Evolutionary conservation across 1,139 yeast species (phyloP).

Genomic region (Kodamaea sp.): DNA sequence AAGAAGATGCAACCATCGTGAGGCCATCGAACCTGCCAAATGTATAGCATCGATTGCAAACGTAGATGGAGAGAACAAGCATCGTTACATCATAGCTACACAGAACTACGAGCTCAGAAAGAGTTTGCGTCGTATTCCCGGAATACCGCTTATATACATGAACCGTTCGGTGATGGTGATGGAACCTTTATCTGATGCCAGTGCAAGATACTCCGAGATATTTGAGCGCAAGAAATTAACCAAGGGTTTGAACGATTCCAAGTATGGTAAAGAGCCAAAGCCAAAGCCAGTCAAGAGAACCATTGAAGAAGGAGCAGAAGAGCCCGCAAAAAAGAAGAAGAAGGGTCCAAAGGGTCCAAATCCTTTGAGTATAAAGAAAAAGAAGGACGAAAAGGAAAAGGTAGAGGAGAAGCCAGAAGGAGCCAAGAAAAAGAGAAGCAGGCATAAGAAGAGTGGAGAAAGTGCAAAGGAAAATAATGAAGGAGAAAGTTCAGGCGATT

Average conservation of each 20-base stretch:
- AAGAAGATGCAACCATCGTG: slow-evolving; percentile 63
- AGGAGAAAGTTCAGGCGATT: no score
- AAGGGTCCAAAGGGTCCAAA: slow-evolving; percentile 80
- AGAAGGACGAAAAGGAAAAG: slow-evolving; percentile 34
- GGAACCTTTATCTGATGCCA: slow-evolving; percentile 86
- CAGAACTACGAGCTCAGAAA: slow-evolving; percentile 73
- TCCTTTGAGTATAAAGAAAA: slow-evolving; percentile 78
- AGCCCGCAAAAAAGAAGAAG: slow-evolving; percentile 42
- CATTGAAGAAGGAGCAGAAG: slow-evolving; percentile 16
- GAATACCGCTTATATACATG: slow-evolving; percentile 85
- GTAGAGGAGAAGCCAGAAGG: slow-evolving; percentile 6
- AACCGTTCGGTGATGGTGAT: slow-evolving; percentile 91
- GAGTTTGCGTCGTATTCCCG: slow-evolving; percentile 73
- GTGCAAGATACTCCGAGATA: slow-evolving; percentile 52
- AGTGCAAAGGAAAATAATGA: slow-evolving; percentile 1
- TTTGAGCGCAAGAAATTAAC: slow-evolving; percentile 69
- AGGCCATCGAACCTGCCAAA: slow-evolving; percentile 68
- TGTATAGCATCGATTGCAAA: slow-evolving; percentile 75
- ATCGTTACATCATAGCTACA: slow-evolving; percentile 84
- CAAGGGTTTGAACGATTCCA: slow-evolving; percentile 69
- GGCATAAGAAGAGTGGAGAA: slow-evolving; percentile 22
- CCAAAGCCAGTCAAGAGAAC: slow-evolving; percentile 11
- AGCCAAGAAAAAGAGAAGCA: slow-evolving; percentile 24
- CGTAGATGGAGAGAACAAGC: slow-evolving; percentile 77
- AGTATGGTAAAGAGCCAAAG: slow-evolving; percentile 32